These are phyloP conservation scores for Penicillium hordei DNA, from an alignment of 2,329 filamentous ascomycete genomes.

Conservation along the genomic window DNA sequence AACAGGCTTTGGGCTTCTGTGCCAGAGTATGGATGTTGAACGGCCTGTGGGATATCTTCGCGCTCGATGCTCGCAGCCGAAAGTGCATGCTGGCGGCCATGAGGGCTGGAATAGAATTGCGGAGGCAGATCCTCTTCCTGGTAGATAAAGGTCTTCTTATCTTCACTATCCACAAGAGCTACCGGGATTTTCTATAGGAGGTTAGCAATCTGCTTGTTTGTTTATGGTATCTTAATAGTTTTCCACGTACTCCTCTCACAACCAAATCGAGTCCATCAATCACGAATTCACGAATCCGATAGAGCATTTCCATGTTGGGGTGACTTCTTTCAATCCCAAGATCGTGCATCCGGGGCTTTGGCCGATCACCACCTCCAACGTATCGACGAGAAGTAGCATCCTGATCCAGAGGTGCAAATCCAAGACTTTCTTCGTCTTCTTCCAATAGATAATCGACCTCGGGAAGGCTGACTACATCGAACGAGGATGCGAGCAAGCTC, in stretches of 20 bases:
- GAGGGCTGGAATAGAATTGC: slow-evolving; percentile 50
- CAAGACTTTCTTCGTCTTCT: slow-evolving; percentile 66
- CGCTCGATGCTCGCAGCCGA: slow-evolving; percentile 43
- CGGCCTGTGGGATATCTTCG: slow-evolving; percentile 36
- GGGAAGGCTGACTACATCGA: slow-evolving; percentile 58
- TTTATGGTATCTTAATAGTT: background rate
- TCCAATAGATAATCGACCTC: slow-evolving; percentile 63
- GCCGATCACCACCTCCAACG: slow-evolving; percentile 43
- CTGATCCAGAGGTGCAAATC: slow-evolving; percentile 61
- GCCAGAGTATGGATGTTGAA: slow-evolving; percentile 25
- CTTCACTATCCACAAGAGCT: slow-evolving; percentile 46
- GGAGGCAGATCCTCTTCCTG: slow-evolving; percentile 54
- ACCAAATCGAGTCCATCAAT: slow-evolving; percentile 61
- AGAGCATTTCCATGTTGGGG: slow-evolving; percentile 65
- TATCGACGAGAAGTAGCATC: slow-evolving; percentile 54
- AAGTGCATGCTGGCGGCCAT: slow-evolving; percentile 42
- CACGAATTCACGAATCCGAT: slow-evolving; percentile 62
- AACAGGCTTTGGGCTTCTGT: slow-evolving; percentile 35
- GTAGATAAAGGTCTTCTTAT: slow-evolving; percentile 52
- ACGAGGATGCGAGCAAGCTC: slow-evolving; percentile 59
- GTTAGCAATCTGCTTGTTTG: slow-evolving; percentile 21
- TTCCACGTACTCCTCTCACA: slow-evolving; percentile 43
- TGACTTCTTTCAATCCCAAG: slow-evolving; percentile 53
- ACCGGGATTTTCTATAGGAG: slow-evolving; percentile 47
- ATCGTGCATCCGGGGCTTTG: slow-evolving; percentile 57